phyloP scores from a whole-genome alignment of 2,329 filamentous ascomycete genomes.

The Pseudogymnoascus sp. region DNA sequence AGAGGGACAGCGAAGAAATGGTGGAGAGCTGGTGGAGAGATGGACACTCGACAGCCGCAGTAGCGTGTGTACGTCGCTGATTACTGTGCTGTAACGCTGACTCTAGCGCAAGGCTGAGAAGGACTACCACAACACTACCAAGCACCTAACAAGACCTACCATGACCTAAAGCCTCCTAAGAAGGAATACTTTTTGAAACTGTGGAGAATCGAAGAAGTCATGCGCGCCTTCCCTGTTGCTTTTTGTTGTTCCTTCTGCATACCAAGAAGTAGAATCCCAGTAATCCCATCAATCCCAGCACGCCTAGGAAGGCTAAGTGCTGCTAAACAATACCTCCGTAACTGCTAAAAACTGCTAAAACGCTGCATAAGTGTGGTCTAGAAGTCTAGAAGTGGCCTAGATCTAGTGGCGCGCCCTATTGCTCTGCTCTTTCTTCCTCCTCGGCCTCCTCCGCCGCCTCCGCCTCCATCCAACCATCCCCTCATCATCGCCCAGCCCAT shows the following conservation, averaged over 20 bases:
- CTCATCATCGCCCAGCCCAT: not conserved
- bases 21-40: not conserved
- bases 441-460: not conserved
- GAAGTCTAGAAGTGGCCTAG: not conserved
- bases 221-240: not conserved
- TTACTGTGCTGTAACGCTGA: not conserved
- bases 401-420: not conserved
- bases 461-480: not conserved
- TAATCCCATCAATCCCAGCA: not conserved
- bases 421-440: not conserved
- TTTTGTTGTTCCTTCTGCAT: slow-evolving; percentile 2
- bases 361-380: not conserved
- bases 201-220: slow-evolving; percentile 5
- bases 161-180: not conserved
- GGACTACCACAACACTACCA: not conserved
- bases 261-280: not conserved
- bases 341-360: not conserved
- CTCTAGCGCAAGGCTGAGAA: not conserved
- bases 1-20: not conserved
- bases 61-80: not conserved
- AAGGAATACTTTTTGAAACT: not conserved
- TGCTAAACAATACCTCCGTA: not conserved
- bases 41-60: not conserved
- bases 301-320: not conserved
- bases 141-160: not conserved